phyloP scores from a whole-genome alignment of 1,284 basidiomycete species.

The Pseudozyma hubeiensis region DNA sequence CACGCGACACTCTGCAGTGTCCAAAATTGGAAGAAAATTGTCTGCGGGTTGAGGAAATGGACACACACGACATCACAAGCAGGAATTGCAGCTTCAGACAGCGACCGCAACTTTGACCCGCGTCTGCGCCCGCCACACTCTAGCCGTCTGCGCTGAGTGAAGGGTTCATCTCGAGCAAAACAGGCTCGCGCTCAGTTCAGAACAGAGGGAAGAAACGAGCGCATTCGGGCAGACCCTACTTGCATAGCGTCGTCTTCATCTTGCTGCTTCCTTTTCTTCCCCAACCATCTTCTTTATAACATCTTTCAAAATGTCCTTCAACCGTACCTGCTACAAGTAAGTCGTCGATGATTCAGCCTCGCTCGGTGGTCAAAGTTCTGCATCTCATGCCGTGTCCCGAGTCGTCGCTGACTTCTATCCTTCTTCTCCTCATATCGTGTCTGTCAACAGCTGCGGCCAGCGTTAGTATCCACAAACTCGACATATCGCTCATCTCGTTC shows the following conservation, averaged over 20 bases:
- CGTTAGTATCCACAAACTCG: conserved; percentile 44
- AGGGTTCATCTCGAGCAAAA: too few species aligned
- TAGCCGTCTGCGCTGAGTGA: neutral
- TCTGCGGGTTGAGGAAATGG: neutral
- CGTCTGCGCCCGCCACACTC: conserved; percentile 15
- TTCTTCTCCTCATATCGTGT: neutral
- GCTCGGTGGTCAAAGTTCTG: neutral
- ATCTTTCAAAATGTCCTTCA: conserved; percentile 41
- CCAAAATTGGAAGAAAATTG: neutral
- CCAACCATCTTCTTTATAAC: conserved; percentile 10
- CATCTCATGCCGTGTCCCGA: neutral
- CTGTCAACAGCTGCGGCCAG: conserved; percentile 52
- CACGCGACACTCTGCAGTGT: conserved; percentile 7
- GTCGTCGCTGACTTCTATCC: conserved; percentile 3
- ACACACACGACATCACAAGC: conserved; percentile 31
- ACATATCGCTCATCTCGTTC: conserved; percentile 11
- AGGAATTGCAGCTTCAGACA: neutral
- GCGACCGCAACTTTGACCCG: conserved; percentile 14
- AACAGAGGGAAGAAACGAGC: neutral
- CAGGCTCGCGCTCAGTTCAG: neutral
- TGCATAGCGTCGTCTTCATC: conserved; percentile 3
- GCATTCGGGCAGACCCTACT: conserved; percentile 15
- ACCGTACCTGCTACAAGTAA: conserved; percentile 60
- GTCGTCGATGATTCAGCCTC: neutral
- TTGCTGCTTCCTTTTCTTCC: conserved; percentile 4